Base-by-base conservation (phyloP, 108 stramenopile genomes). In the Cyclotella atomus region DNA sequence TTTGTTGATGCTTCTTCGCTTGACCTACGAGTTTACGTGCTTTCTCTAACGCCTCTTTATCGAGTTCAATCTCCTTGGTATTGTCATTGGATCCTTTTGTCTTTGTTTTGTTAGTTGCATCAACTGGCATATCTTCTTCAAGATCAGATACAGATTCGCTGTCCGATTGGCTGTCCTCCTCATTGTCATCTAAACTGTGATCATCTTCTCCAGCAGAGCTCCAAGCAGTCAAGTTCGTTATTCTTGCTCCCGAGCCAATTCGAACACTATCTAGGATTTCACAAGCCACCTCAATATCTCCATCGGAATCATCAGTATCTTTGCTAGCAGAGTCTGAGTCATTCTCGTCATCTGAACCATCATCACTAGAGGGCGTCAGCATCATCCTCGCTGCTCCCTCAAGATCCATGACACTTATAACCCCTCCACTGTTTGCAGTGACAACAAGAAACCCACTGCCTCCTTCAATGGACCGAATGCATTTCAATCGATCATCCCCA, bases 401-500 rank as follows among this genome's bases (percentile, higher is more conserved):
- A 68, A 96, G 61, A 65, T 96, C 85, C 84, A 92, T 91, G 34
- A 96, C 65, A 59, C 91, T 92, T 1, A 96, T 85, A 14, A 93
- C 86, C 16, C 95, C 95, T 9, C 89, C 92, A 76, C 88, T 90
- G 44, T 89, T 93, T 19, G 92, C 89, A 9, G 92, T 93, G 6
- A 89, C 89, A n/a, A 93, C 91, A 9, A 83, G 36, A 73, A 79
- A 86, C 21, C 89, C 89, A 59, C 78, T 83, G 17, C 85, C 85
- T 29, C 81, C 85, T 32, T 74, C 75, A 9, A 92, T 84, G 27
- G 65, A 59, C 15, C 80, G 74, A 49, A 95, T 85, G 73, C 94
- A 92, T 69, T 95, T 95, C 63, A 93, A 91, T 66, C 95, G 87
- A 76, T 91, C 92, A 75, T 93, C 92, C 41, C 90, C 81, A 9